Evolutionary conservation across 805 yeast genomes (phyloP), one percentile per base, ranked within the genome.

Genomic region (Candida gorgasii): DNA sequence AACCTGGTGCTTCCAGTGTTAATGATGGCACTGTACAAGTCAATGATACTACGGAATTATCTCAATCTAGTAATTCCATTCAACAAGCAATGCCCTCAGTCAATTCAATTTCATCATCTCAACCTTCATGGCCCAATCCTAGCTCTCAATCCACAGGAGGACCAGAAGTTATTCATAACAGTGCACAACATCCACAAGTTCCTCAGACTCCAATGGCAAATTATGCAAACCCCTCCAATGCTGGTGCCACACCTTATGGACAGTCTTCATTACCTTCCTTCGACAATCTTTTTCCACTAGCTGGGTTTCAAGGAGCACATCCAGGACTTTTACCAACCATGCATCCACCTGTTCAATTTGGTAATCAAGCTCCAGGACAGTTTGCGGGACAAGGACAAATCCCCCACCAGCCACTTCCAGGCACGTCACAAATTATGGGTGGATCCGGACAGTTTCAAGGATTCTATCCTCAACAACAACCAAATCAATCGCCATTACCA

Each of bases 171-270:
- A n/a, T n/a, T n/a, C n/a, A n/a, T n/a, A n/a, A n/a, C n/a, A n/a
- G n/a, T n/a, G n/a, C 31, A 18, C 27, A 22, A 17, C 13, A 5
- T 4, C 17, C 44, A 13, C 44, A 40, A 30, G 42, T 31, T 3
- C 45, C 45, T n/a, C 45, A 42, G 23, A 37, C 42, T 8, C 45
- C 42, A n/a, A 24, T 36, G 27, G 17, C 19, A 16, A 39, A 39
- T 13, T 17, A n/a, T 38, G 26, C 15, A 31, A 36, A 26, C 38
- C 40, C 3, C 31, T 26, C 8, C 34, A 33, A 16, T 32, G 45
- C 45, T 2, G 45, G 45, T 5, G 33, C 30, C 17, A 42, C 45
- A 7, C 42, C 45, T 24, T 36, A 14, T 22, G 29, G 14, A 22
- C 26, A 7, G n/a, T 12, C n/a, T 14, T 34, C 37, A 9, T 14